Base-by-base conservation (phyloP, 768 basidiomycete species). In the Antrodiella citrinella region DNA sequence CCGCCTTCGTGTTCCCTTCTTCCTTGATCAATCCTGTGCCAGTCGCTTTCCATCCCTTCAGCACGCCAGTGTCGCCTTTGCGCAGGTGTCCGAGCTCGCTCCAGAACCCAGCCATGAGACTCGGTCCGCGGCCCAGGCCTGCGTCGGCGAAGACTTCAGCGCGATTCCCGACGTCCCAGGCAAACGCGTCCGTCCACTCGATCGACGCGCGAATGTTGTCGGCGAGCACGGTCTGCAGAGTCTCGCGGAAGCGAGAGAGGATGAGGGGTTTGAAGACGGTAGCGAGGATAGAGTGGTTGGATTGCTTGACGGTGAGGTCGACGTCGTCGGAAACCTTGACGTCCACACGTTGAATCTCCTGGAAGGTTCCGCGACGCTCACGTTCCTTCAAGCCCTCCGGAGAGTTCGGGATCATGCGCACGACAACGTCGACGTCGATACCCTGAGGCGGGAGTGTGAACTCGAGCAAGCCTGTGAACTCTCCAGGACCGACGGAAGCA, bases 391-490 rank as follows among this genome's bases (percentile, higher is more conserved):
- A 56, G 1, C 72, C 73, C 0, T 62, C 64, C 2, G 65, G 58
- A 0, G 73, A 73, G 15, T 71, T 72, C 0, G 85, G 80, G 45
- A 87, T 78, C 43, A 82, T 66, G 18, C 81, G 76, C 11, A 87
- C 62, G 56, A 81, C 81, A 51, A 87, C 59, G 62, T 86, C 84
- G 30, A 88, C 59, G 51, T 86, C 81, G 56, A 88, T 65, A 24
- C 84, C 86, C 52, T 84, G 76, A 2, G 75, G 72, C 0, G 86
- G 85, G 5, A 88, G 72, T 10, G 67, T 73, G 50, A 87, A 72
- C 35, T 72, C 76, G 43, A 86, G 67, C 26, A 86, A 69, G 0
- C 86, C 86, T 1, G 74, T 80, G 62, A 77, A 79, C 46, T 81
- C 76, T 45, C 65, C 66, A 0, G 82, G 82, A 0, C 77, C 73